Evolutionary conservation across 1,284 basidiomycete genomes (phyloP).

Genomic region (Trichosporon inkin): DNA sequence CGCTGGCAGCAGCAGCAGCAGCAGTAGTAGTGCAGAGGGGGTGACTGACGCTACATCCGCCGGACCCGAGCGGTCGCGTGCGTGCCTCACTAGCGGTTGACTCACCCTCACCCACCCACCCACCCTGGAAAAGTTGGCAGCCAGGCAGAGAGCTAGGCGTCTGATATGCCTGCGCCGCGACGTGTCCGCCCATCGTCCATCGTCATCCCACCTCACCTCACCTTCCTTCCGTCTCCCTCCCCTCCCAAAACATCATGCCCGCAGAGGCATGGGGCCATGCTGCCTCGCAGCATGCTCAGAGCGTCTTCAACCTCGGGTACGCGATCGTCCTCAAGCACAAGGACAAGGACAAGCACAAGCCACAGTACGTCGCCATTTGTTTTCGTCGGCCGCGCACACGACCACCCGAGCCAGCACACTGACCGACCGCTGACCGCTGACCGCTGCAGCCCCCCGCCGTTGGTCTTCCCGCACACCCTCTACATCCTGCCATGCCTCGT

Average conservation of each 20-base stretch:
- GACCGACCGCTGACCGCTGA: not conserved
- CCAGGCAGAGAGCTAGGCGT: not conserved
- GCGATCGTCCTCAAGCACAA: not conserved
- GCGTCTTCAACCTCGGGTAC: constrained; percentile 1
- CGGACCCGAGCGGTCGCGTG: not conserved
- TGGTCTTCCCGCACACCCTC: constrained; percentile 39
- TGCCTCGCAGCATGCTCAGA: constrained; percentile 7
- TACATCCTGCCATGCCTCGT: constrained; percentile 45
- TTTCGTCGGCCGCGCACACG: not conserved
- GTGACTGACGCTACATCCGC: not conserved
- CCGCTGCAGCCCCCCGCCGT: constrained; percentile 34
- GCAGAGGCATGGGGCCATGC: constrained; percentile 1
- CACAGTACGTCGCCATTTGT: constrained; percentile 11
- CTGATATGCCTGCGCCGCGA: too few relatives aligned
- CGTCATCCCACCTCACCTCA: not conserved
- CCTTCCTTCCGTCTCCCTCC: not conserved
- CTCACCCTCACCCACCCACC: not conserved
- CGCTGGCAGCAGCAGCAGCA: too few relatives aligned
- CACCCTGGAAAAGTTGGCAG: constrained; percentile 4
- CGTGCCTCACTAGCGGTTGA: not conserved
- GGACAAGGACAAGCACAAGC: constrained; percentile 4
- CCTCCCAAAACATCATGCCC: not conserved
- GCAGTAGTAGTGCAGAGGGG: too few relatives aligned
- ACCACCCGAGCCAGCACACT: not conserved
- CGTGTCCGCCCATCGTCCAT: not conserved